Percentiles rank a stretch among this genome's conserved stretches.
These are phyloP conservation scores for Tuber calosporum DNA, from an alignment of 495 filamentous ascomycete genomes.

Conservation along the genomic window DNA sequence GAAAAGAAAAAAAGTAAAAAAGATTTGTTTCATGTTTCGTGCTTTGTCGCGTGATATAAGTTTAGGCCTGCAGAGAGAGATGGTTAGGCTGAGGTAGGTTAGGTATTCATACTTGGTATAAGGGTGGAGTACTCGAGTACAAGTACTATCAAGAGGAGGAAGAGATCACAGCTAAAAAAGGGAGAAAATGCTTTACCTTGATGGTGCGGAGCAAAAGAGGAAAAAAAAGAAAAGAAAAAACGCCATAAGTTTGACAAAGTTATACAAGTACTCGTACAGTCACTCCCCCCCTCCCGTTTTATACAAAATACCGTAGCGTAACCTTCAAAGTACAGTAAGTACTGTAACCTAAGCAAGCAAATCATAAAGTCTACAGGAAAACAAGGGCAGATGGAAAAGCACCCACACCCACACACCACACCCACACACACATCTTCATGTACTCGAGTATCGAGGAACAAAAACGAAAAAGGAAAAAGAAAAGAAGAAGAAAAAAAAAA, in stretches of 20 bases:
- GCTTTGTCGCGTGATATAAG: neutral
- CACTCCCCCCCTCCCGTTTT: too few species aligned
- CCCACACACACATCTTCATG: neutral
- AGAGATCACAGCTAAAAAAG: too few species aligned
- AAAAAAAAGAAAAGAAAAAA: too few species aligned
- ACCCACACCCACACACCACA: neutral
- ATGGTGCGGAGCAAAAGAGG: neutral
- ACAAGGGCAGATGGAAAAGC: constrained; percentile 1
- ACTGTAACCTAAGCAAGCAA: neutral
- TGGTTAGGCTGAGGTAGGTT: neutral
- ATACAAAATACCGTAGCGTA: neutral
- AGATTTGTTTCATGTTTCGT: constrained; percentile 4
- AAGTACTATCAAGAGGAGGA: too few species aligned
- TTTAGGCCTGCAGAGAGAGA: neutral
- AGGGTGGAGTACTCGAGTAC: too few species aligned
- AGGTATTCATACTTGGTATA: too few species aligned
- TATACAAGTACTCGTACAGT: too few species aligned
- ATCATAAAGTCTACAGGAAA: constrained; percentile 4
- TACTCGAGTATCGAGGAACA: neutral
- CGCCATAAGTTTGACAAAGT: neutral
- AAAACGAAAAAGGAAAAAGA: too few species aligned
- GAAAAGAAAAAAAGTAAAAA: neutral
- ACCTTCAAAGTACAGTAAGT: neutral
- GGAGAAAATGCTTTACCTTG: neutral
- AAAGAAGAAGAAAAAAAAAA: neutral